Percentiles rank a stretch among this genome's conserved stretches.
Conservation (phyloP, 2,329 filamentous ascomycete genomes). For the Hypoxylon sp. region DNA sequence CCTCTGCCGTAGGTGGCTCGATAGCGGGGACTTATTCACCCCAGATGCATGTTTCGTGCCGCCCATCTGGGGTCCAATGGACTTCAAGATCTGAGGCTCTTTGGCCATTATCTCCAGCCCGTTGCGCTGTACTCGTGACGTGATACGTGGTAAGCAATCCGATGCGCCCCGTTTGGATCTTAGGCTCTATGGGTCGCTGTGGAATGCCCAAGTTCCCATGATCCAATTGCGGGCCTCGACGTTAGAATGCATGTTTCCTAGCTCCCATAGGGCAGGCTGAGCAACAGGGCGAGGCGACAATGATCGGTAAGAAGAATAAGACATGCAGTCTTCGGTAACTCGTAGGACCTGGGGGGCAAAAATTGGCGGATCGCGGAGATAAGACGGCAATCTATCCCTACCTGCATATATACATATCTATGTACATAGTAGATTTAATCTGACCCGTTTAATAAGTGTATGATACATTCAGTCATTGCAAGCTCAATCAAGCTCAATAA, state of each 20-base stretch:
- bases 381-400: not conserved
- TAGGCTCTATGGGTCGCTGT: conserved; percentile 1
- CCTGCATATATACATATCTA: not conserved
- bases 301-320: conserved; percentile 11
- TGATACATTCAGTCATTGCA: not conserved
- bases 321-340: conserved; percentile 19
- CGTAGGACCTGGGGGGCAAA: not conserved
- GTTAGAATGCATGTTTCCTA: conserved; percentile 2
- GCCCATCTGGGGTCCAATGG: conserved; percentile 8
- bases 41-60: conserved; percentile 19
- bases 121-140: not conserved
- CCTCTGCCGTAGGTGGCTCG: conserved; percentile 9
- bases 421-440: not conserved
- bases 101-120: conserved; percentile 19
- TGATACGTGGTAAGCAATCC: conserved; percentile 7
- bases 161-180: not conserved
- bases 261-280: conserved; percentile 24
- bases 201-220: not conserved
- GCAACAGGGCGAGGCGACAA: conserved; percentile 30
- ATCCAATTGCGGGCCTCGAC: conserved; percentile 9
- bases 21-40: conserved; percentile 21
- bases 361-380: not conserved
- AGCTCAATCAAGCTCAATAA: not conserved
- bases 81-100: conserved; percentile 32
- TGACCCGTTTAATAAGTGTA: not conserved